These are phyloP conservation scores for Solanum rostratum DNA, from an alignment of 257 asterid genomes.

Conservation along the genomic window DNA sequence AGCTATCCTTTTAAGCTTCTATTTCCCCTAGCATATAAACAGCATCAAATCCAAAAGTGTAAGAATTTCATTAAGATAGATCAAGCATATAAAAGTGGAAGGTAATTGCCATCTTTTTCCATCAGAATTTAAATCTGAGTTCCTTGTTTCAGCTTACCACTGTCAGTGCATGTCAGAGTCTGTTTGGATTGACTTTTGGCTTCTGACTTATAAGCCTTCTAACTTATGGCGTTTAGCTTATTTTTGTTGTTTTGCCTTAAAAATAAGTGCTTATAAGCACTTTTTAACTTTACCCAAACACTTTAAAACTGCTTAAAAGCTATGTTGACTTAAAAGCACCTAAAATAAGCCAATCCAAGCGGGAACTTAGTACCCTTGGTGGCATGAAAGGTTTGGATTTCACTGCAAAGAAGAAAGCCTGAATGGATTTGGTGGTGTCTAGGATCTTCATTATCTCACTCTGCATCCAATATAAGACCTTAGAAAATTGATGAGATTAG, in stretches of 20 bases:
- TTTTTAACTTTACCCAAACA: too few relatives aligned
- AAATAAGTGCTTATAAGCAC: too few relatives aligned
- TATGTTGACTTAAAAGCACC: too few relatives aligned
- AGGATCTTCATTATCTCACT: neutral
- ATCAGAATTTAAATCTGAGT: neutral
- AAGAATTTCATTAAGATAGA: neutral
- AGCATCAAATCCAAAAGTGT: neutral
- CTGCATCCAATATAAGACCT: neutral
- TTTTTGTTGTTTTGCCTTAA: too few relatives aligned
- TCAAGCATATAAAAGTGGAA: neutral
- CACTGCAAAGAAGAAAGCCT: neutral
- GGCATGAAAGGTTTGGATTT: neutral
- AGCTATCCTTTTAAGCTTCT: neutral
- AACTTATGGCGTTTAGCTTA: too few relatives aligned
- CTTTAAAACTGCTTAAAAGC: too few relatives aligned
- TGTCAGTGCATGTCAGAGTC: neutral
- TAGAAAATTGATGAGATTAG: neutral
- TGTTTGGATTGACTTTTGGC: too few relatives aligned
- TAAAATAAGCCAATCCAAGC: too few relatives aligned
- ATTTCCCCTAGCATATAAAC: neutral
- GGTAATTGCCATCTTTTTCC: neutral
- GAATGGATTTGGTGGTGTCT: neutral
- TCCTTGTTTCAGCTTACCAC: neutral
- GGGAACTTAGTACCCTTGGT: neutral
- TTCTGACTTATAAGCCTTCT: too few relatives aligned